Evolutionary conservation across 805 yeast species (phyloP).

Genomic region (Starmera pachycereana): DNA sequence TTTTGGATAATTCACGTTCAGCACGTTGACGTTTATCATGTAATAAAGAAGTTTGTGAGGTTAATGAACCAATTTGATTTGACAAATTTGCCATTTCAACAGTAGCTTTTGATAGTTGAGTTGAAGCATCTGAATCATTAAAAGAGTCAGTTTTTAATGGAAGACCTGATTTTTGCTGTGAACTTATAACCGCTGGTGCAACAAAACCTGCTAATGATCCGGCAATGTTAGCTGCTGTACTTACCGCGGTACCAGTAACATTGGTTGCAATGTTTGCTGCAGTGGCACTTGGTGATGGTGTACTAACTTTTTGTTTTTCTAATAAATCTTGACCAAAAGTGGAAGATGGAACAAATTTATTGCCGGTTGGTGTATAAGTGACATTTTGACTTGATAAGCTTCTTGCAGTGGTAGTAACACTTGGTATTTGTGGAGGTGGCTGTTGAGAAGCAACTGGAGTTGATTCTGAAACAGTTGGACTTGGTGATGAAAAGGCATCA

Average conservation of each 20-base stretch:
- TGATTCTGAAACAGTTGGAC: conserved; percentile 15
- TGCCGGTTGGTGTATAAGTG: conserved; percentile 20
- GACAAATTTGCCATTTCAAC: conserved; percentile 81
- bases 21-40: conserved; percentile 66
- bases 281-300: conserved; percentile 12
- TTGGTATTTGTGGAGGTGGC: conserved; percentile 1
- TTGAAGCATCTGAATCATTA: conserved; percentile 36
- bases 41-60: conserved; percentile 60
- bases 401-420: conserved; percentile 8
- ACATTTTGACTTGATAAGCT: conserved; percentile 16
- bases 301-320: conserved; percentile 16
- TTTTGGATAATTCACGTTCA: conserved; percentile 63
- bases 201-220: neutral
- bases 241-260: conserved; percentile 8
- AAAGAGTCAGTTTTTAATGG: conserved; percentile 5
- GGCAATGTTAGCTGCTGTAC: neutral
- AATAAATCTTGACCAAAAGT: conserved; percentile 71
- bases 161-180: neutral
- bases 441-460: neutral
- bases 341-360: conserved; percentile 70
- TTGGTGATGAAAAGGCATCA: conserved; percentile 39
- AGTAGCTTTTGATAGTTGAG: conserved; percentile 66
- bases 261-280: conserved; percentile 9
- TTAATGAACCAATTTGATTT: conserved; percentile 71
- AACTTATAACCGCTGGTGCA: neutral